Evolutionary conservation across 345 rosid species (phyloP).

Genomic region (Eucalyptus cloeziana): DNA sequence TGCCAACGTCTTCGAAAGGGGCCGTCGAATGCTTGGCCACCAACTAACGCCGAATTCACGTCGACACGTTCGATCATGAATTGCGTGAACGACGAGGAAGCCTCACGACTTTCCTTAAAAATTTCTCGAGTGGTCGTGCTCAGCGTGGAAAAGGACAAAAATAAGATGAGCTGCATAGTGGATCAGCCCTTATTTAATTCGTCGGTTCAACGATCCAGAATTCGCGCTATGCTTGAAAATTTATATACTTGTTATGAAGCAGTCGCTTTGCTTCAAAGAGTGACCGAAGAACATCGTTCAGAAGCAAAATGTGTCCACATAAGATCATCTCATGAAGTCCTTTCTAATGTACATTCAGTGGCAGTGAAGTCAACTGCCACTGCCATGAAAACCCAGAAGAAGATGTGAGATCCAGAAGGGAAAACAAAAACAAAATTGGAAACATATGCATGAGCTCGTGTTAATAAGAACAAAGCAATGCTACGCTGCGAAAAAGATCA

Average conservation of each 20-base stretch:
- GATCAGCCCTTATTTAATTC: neutral
- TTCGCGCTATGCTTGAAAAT: neutral
- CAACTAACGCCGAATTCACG: neutral
- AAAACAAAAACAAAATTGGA: neutral
- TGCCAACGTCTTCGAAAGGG: neutral
- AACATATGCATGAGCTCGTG: neutral
- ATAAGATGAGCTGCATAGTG: neutral
- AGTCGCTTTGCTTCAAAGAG: neutral
- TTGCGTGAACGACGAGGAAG: neutral
- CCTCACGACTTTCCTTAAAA: neutral
- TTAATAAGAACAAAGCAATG: neutral
- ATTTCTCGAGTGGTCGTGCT: neutral
- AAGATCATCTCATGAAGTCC: neutral
- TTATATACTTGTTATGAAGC: neutral
- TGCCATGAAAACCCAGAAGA: neutral
- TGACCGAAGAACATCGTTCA: neutral
- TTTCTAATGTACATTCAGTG: neutral
- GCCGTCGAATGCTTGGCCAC: neutral
- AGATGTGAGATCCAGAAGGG: neutral
- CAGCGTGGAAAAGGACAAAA: neutral
- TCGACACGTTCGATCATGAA: neutral
- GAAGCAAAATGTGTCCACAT: neutral
- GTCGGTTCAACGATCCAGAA: neutral
- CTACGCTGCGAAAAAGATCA: neutral
- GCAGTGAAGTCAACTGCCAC: neutral